Conservation (phyloP, 495 filamentous ascomycete genomes). For the Beverwykella pulmonaria region DNA sequence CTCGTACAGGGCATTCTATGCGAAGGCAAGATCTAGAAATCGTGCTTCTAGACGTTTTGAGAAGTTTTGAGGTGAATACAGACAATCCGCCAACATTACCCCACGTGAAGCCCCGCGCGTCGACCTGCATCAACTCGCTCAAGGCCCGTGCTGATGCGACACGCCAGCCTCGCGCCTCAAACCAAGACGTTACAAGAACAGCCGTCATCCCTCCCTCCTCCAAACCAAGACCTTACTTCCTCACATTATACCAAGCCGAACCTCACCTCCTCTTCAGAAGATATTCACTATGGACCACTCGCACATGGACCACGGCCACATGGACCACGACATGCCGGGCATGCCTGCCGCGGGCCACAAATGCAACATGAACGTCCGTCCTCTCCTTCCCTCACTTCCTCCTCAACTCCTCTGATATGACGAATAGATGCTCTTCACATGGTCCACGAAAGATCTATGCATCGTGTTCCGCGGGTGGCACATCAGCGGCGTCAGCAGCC, state of each 20-base stretch:
- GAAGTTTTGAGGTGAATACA: not conserved
- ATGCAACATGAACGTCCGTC: slow-evolving; percentile 81
- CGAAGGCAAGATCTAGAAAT: no score
- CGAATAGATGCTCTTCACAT: slow-evolving; percentile 91
- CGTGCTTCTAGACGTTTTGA: no score
- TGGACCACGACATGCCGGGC: slow-evolving; percentile 49
- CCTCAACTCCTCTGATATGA: not conserved
- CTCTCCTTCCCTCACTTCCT: not conserved
- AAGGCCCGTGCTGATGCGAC: slow-evolving; percentile 1
- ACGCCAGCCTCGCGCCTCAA: not conserved
- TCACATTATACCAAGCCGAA: not conserved
- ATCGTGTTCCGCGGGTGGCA: slow-evolving; percentile 94
- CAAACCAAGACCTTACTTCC: slow-evolving; percentile 1
- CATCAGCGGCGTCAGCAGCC: slow-evolving; percentile 66
- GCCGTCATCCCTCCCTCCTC: not conserved
- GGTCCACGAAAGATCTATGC: slow-evolving; percentile 88
- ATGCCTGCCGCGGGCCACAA: slow-evolving; percentile 45
- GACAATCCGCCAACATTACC: not conserved
- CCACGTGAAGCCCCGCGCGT: slow-evolving; percentile 14
- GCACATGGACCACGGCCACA: slow-evolving; percentile 59
- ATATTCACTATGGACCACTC: slow-evolving; percentile 35
- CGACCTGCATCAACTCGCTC: not conserved
- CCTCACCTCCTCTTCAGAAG: not conserved
- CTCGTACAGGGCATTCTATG: not conserved
- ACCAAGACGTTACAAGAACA: slow-evolving; percentile 5